Percentiles rank a stretch among this genome's conserved stretches.
Evolutionary conservation across 2,329 filamentous ascomycete genomes (phyloP).

Genomic region (Calonectria montana): DNA sequence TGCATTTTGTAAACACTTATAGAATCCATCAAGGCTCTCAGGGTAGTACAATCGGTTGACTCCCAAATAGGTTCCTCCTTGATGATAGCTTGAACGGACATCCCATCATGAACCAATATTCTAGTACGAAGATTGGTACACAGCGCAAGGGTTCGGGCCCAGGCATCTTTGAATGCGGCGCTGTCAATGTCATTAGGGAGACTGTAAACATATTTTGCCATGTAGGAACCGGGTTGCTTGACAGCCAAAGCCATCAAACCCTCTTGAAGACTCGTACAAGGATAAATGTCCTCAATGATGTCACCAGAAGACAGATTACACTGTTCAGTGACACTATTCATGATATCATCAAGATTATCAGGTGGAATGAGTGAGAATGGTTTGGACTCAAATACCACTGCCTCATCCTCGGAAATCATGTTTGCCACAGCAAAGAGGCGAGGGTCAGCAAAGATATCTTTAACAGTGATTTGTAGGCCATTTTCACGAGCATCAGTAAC

Average conservation of each 20-base stretch:
- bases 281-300: constrained; percentile 30
- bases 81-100: background rate
- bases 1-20: background rate
- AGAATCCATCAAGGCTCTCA: background rate
- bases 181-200: background rate
- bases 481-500: constrained; percentile 55
- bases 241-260: constrained; percentile 44
- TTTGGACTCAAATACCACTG: background rate
- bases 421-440: constrained; percentile 1
- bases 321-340: background rate
- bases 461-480: constrained; percentile 54
- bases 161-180: background rate
- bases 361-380: background rate
- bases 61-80: constrained; percentile 3
- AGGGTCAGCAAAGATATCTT: constrained; percentile 52
- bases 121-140: constrained; percentile 5
- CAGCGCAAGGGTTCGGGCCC: background rate
- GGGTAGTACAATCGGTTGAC: background rate
- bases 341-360: background rate
- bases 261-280: constrained; percentile 50
- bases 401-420: constrained; percentile 32
- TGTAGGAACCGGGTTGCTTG: constrained; percentile 20
- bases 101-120: background rate
- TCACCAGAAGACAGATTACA: background rate
- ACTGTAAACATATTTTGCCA: constrained; percentile 11